These are phyloP conservation scores for Fusarium robinianum DNA, from an alignment of 2,329 filamentous ascomycete genomes.

Conservation along the genomic window DNA sequence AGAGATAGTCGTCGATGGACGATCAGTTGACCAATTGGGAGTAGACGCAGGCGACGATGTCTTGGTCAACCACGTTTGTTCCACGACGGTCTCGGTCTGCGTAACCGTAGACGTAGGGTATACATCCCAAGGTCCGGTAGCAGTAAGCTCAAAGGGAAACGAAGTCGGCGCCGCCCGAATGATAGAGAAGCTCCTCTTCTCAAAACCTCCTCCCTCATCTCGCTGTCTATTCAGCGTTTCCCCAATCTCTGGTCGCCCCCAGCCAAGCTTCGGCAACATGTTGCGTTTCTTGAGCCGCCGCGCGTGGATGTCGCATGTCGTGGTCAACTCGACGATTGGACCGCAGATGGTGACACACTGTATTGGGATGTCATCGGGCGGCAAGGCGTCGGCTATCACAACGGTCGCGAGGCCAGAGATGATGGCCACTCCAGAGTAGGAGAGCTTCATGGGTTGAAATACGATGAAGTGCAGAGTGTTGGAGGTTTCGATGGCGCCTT, in stretches of 20 bases:
- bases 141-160: constrained; percentile 30
- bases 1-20: constrained; percentile 6
- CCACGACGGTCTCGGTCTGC: constrained; percentile 11
- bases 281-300: constrained; percentile 37
- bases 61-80: constrained; percentile 1
- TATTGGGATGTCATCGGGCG: constrained; percentile 44
- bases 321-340: constrained; percentile 49
- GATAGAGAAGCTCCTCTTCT: constrained; percentile 37
- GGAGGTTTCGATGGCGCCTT: not conserved
- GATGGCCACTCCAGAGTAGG: constrained; percentile 33
- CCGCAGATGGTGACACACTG: constrained; percentile 49
- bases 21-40: constrained; percentile 10
- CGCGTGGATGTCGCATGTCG: constrained; percentile 41
- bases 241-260: constrained; percentile 17
- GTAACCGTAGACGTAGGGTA: constrained; percentile 13
- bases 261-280: constrained; percentile 29
- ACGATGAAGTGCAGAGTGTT: constrained; percentile 1
- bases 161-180: constrained; percentile 41
- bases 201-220: constrained; percentile 4
- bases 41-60: constrained; percentile 5
- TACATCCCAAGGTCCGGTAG: constrained; percentile 10
- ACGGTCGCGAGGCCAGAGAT: constrained; percentile 38
- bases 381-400: constrained; percentile 39
- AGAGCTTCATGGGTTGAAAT: constrained; percentile 35
- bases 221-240: not conserved